Evolutionary conservation across 2,329 filamentous ascomycete species (phyloP).

Genomic region (Sclerotiophoma versabilis): DNA sequence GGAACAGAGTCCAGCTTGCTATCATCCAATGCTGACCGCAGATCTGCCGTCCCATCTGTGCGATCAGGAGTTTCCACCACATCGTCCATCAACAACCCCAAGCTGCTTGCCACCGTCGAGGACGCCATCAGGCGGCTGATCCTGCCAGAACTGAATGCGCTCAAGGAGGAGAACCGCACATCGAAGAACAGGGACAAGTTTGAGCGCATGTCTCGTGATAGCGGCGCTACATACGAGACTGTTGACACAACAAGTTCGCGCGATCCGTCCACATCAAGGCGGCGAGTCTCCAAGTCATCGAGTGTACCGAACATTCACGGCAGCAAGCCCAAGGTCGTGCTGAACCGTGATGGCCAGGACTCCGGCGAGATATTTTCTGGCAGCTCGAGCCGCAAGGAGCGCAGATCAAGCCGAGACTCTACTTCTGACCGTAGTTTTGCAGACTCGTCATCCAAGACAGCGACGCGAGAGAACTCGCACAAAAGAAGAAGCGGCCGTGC

Average conservation of each 20-base stretch:
- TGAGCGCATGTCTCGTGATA: constrained; percentile 60
- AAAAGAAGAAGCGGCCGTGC: constrained; percentile 62
- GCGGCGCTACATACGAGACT: constrained; percentile 60
- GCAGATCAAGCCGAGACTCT: constrained; percentile 61
- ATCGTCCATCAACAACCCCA: constrained; percentile 90
- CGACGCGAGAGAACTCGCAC: constrained; percentile 57
- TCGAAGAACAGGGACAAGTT: constrained; percentile 75
- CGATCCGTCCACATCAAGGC: constrained; percentile 56
- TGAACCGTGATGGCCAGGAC: constrained; percentile 65
- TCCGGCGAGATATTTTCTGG: constrained; percentile 65
- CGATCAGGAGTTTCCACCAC: constrained; percentile 60
- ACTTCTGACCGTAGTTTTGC: constrained; percentile 54
- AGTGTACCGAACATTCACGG: constrained; percentile 66
- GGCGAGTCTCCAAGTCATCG: constrained; percentile 66
- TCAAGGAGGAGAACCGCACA: constrained; percentile 89
- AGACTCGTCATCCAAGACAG: constrained; percentile 32
- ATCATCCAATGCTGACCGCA: constrained; percentile 64
- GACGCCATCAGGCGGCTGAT: constrained; percentile 91
- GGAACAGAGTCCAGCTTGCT: constrained; percentile 69
- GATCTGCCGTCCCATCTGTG: constrained; percentile 64
- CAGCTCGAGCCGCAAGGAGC: constrained; percentile 60
- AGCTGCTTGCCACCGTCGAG: constrained; percentile 87
- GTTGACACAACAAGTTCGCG: constrained; percentile 62
- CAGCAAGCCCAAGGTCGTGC: constrained; percentile 65
- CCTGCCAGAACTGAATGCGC: constrained; percentile 85